Conservation (phyloP, 73 alveolate genomes). For the Paramecium sexaurelia region DNA sequence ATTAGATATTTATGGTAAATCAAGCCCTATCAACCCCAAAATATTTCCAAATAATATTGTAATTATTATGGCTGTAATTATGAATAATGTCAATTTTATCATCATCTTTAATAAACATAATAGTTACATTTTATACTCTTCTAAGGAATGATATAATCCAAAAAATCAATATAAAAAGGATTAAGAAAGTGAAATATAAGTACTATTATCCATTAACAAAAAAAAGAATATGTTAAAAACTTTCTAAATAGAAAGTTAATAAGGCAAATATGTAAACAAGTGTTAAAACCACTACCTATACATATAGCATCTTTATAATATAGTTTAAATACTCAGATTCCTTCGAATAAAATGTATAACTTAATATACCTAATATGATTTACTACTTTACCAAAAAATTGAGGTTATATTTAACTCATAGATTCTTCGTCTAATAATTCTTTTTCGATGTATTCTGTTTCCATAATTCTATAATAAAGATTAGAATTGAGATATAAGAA, state of each 20-base stretch:
- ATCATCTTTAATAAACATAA: background rate
- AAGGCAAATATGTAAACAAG: background rate
- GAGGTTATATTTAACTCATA: background rate
- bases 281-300: background rate
- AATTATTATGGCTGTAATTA: background rate
- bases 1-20: background rate
- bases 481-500: background rate
- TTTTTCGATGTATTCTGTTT: background rate
- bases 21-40: background rate
- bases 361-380: background rate
- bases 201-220: background rate
- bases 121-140: background rate
- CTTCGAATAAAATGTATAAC: background rate
- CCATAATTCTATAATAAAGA: background rate
- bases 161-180: background rate
- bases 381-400: background rate
- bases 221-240: background rate
- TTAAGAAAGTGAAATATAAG: background rate
- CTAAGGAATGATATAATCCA: background rate
- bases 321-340: background rate
- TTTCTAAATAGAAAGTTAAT: background rate
- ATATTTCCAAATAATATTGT: background rate
- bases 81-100: background rate
- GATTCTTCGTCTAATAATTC: too few relatives aligned
- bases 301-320: background rate